phyloP scores from a whole-genome alignment of 331 rosid genomes.

The Acacia pycnantha region DNA sequence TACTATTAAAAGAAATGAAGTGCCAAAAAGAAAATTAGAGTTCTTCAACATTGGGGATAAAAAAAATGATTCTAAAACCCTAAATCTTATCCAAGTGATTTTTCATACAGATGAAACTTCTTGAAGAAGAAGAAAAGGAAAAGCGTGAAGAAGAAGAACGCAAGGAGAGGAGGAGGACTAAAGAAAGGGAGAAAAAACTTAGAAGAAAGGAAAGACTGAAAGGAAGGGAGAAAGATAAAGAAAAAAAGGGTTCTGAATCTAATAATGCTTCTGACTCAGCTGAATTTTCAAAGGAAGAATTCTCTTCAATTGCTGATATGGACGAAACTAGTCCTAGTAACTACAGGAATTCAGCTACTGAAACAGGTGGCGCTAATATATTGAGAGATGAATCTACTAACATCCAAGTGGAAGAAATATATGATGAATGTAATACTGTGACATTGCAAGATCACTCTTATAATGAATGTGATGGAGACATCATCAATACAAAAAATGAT shows the following conservation, averaged over 20 bases:
- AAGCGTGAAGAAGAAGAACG: conserved; percentile 97
- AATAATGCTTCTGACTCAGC: conserved; percentile 39
- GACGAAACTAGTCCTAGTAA: conserved; percentile 45
- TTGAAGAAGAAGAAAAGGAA: conserved; percentile 95
- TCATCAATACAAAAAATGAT: conserved; percentile 39
- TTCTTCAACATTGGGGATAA: conserved; percentile 18
- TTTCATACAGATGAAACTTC: conserved; percentile 75
- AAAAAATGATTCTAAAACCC: conserved; percentile 33
- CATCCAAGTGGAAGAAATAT: conserved; percentile 48
- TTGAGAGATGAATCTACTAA: conserved; percentile 49
- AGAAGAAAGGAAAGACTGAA: conserved; percentile 88
- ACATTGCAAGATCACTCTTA: conserved; percentile 38
- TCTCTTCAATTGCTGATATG: conserved; percentile 46
- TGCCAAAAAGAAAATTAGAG: not conserved
- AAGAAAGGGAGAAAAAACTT: conserved; percentile 85
- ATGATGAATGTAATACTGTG: conserved; percentile 40
- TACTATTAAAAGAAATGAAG: conserved; percentile 25
- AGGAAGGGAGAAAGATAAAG: conserved; percentile 82
- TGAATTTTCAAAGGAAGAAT: conserved; percentile 57
- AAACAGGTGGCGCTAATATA: conserved; percentile 40
- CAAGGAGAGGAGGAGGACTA: conserved; percentile 80
- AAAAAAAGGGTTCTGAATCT: conserved; percentile 46
- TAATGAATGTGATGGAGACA: conserved; percentile 50
- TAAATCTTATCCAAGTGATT: conserved; percentile 23
- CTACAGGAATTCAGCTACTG: conserved; percentile 46